Evolutionary conservation across 768 basidiomycete species (phyloP), one percentile per base, ranked within the genome.

Genomic region (Atractiella rhizophila): DNA sequence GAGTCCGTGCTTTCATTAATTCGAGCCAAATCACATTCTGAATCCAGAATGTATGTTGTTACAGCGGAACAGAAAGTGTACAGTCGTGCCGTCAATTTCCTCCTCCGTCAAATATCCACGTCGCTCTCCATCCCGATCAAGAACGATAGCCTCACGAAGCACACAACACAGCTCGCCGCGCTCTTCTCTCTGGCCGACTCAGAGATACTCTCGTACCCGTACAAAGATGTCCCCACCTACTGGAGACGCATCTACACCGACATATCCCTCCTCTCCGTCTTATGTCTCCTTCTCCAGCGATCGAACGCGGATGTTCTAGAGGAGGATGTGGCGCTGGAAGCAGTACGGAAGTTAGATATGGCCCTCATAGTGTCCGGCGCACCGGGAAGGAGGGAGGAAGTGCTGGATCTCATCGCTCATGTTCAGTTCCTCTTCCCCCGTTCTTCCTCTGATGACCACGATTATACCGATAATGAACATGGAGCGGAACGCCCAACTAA

Each of bases 331-430:
- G 18, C 30, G 20, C 28, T 43, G 30, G 67, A 50, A 2, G 40
- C 52, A 19, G 66, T 94, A 28, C 60, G 63, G 5, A 59, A 64
- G 12, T 60, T 94, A 20, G 91, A 98, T 54, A 66, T 64, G 48
- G 74, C 75, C 1, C 73, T 94, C 47, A 72, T 96, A 46, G 65
- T 86, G 37, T 74, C 82, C 12, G 85, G 85, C 2, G 70, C 74
- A 2, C 64, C 71, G 19, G 79, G 76, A 2, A 62, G 75, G 31
- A 58, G 70, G 28, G 69, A 76, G 24, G 51, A 74, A 33, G 65
- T 81, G n/a, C 64, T 70, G 32, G 60, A 62, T 21, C 55, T 78
- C 30, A 78, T 96, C 47, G 50, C 51, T 24, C 47, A 53, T 18
- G 64, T 82, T 15, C 86, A 91, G 49, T 35, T 40, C 44, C 55